Evolutionary conservation across 345 rosid species (phyloP), one percentile per base, ranked within the genome.

Genomic region (Brassica juncea): DNA sequence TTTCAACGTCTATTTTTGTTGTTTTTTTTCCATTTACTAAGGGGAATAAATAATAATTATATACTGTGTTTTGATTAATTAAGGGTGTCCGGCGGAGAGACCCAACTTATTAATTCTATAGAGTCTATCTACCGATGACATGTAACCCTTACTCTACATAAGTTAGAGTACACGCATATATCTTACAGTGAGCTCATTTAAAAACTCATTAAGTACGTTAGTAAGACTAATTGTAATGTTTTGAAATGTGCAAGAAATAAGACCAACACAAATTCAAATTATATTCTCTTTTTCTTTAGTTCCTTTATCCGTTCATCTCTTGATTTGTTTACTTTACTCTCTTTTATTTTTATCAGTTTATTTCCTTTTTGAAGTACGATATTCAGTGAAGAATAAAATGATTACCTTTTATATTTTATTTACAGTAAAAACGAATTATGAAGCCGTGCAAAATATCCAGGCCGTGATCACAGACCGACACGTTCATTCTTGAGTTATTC

Each of bases 361-460:
- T 76, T 67, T 6, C 35, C 23, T 68, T 68, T 76, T 16, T 0
- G 66, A 75, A 66, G 57, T 25, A 54, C 67, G 23, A 54, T 25
- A 54, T 65, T 66, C 57, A 23, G 63, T 15, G 9, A 74, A 32
- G 6, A n/a, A 74, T 75, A 23, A 74, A 54, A 54, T 37, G 19
- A 74, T 21, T 12, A 28, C 5, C 47, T 49, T 62, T 30, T 28
- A 47, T 35, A 25, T 66, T 59, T 60, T 62, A 31, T 58, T 52
- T 58, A 58, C 16, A 61, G 34, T 27, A 11, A 7, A 60, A 61
- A 28, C 6, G 10, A 28, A 35, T 52, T 49, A 62, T 23, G 65
- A 77, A 70, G 35, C 66, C 75, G 65, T 70, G 75, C 80, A 63
- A 63, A 28, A 61, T 63, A 31, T 63, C 5, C 42, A n/a, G 2